Evolutionary conservation across 2,329 filamentous ascomycete species (phyloP), one percentile per base, ranked within the genome.

Genomic region (Aspergillus niger): DNA sequence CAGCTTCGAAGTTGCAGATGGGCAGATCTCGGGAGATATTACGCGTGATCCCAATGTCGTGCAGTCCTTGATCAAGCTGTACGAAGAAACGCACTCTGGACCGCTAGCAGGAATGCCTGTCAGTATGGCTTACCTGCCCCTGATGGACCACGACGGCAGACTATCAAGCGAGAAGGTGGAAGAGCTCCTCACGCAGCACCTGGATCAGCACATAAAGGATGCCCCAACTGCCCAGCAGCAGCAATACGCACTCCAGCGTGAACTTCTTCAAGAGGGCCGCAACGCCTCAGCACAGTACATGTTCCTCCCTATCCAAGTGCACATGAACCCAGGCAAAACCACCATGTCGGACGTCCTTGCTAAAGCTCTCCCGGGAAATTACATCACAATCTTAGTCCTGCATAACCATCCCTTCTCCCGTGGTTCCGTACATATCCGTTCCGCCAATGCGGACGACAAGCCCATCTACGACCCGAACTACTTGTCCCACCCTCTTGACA

Each of bases 381-480:
- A 69, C 51, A 58, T 69, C 41, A 61, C 53, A 20, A 63, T 68
- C 36, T 54, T 69, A 50, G 44, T 61, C 22, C n/a, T 69, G 20
- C 59, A 61, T 28, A 68, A 66, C 52, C 73, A 77, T 48, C 77
- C 77, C 1, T 71, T 76, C 53, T 74, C 72, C 0, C 70, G 71
- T 0, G 74, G 73, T 1, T 65, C 65, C 7, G 65, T 71, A 1
- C 72, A 74, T 48, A 71, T 76, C 36, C 30, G 36, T 1, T 78
- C 76, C 0, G 54, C 64, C 10, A 70, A 74, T 5, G 70, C 69
- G 0, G 64, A 69, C 1, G 72, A 75, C 13, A 65, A 69, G 1
- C 81, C 81, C 0, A 65, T 75, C 22, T 76, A 81, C 59, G 74
- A 83, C 63, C 80, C 81, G 0, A 77, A 77, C 58, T 83, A 74